A percentile compares a stretch with the other conserved stretches of the same genome.
phyloP scores from a whole-genome alignment of 306 rosid genomes.

The Malus orientalis region DNA sequence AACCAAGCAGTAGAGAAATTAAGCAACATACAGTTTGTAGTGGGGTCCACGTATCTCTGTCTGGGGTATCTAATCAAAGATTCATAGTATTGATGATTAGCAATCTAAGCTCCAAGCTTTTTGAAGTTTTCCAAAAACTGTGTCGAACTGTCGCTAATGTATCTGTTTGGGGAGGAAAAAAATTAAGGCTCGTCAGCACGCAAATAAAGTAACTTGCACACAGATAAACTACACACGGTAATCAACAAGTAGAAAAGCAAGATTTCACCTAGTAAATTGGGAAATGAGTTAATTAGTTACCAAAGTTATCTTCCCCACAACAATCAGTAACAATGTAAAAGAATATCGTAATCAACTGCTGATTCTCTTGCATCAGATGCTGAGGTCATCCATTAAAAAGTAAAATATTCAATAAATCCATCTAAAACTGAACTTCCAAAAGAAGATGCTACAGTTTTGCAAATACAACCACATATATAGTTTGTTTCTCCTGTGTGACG shows the following conservation, averaged over 20 bases:
- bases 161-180: background rate
- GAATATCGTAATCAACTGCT: background rate
- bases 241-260: background rate
- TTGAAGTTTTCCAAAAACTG: background rate
- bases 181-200: background rate
- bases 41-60: background rate
- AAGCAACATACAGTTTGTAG: slow-evolving; percentile 2
- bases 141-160: background rate
- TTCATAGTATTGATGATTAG: background rate
- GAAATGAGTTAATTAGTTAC: background rate
- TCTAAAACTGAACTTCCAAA: background rate
- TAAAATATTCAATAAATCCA: background rate
- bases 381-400: background rate
- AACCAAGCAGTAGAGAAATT: background rate
- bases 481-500: background rate
- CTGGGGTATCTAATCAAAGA: background rate
- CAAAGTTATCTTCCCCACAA: background rate
- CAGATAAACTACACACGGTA: background rate
- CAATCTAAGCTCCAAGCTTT: background rate
- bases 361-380: background rate
- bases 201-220: background rate
- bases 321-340: background rate
- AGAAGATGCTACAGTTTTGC: background rate
- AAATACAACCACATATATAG: background rate
- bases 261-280: background rate